phyloP scores from a whole-genome alignment of 108 stramenopile genomes.

The Skeletonema costatum region DNA sequence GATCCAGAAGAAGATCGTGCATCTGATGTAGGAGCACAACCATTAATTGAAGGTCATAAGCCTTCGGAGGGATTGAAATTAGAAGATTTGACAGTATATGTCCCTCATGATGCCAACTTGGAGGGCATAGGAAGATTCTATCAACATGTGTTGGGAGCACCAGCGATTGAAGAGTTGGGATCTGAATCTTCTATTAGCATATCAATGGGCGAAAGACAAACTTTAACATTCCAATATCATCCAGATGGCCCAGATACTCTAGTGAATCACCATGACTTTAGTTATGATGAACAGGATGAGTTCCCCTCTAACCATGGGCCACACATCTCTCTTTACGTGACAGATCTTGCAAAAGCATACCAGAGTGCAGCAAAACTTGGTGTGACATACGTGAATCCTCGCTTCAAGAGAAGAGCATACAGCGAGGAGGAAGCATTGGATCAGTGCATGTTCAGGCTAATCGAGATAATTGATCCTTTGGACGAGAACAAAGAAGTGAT shows the following conservation, averaged over 20 bases:
- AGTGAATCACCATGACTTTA: conserved; percentile 59
- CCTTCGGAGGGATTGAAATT: conserved; percentile 49
- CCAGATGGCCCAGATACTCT: conserved; percentile 34
- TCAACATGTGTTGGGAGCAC: conserved; percentile 47
- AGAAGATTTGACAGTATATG: conserved; percentile 58
- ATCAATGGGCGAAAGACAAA: conserved; percentile 66
- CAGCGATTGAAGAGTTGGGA: conserved; percentile 23
- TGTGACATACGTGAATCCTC: conserved; percentile 57
- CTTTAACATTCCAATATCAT: conserved; percentile 60
- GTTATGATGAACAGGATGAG: conserved; percentile 40
- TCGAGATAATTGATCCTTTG: conserved; percentile 64
- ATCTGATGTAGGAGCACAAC: conserved; percentile 32
- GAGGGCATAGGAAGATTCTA: conserved; percentile 72
- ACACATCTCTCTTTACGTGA: conserved; percentile 65
- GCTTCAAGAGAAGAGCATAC: conserved; percentile 62
- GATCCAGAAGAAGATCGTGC: conserved; percentile 49
- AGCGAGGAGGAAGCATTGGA: conserved; percentile 57
- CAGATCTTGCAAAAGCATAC: conserved; percentile 40
- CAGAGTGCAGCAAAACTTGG: conserved; percentile 36
- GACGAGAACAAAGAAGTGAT: conserved; percentile 37
- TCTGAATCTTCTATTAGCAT: conserved; percentile 26
- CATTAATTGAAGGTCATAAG: conserved; percentile 35
- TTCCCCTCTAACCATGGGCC: conserved; percentile 62
- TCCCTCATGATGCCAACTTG: conserved; percentile 48
- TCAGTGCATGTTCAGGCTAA: conserved; percentile 68